Percentiles rank a stretch among this genome's conserved stretches.
Conservation (phyloP, 75 land plant genomes). For the Picea glauca region DNA sequence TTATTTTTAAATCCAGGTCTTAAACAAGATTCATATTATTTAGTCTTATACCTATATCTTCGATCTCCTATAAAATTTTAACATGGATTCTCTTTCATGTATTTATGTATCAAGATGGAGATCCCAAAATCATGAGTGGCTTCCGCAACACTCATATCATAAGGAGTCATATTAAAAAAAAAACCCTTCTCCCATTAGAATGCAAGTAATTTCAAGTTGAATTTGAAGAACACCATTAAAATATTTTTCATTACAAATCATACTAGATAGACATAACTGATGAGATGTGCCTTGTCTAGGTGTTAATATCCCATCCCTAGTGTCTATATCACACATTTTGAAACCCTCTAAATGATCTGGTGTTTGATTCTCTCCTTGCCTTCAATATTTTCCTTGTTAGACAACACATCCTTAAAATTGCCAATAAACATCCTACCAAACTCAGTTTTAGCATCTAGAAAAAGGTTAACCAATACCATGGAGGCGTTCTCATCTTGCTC, state of each 20-base stretch:
- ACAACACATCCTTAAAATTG: conserved; percentile 15
- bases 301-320: conserved; percentile 13
- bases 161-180: no score
- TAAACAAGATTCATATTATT: no score
- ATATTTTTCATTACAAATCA: neutral
- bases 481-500: neutral
- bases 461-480: conserved; percentile 16
- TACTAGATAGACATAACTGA: neutral
- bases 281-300: conserved; percentile 19
- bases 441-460: conserved; percentile 5
- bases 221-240: neutral
- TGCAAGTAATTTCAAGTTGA: neutral
- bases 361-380: conserved; percentile 14
- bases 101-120: no score
- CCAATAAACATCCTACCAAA: conserved; percentile 9
- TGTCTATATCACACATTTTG: conserved; percentile 15
- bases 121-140: no score
- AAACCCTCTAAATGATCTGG: conserved; percentile 12
- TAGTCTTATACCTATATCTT: no score
- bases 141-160: no score
- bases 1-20: no score
- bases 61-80: no score
- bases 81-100: no score
- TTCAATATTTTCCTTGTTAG: conserved; percentile 23
- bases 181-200: no score